phyloP scores from a whole-genome alignment of 352 stramenopile species.

The Pythium aristosporum region DNA sequence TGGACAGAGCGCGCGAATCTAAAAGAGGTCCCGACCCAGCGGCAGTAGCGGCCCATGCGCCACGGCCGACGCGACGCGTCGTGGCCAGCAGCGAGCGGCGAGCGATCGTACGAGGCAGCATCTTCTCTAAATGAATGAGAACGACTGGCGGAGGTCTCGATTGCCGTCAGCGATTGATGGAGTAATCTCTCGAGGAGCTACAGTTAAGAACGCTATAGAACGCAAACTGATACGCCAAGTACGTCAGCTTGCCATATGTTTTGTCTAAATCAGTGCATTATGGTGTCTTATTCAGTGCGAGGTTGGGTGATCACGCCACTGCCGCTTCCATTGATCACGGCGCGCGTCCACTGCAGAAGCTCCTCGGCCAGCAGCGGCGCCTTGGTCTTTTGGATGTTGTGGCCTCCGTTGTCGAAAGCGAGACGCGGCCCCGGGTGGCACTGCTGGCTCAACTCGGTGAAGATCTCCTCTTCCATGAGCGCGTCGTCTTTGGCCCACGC shows the following conservation, averaged over 20 bases:
- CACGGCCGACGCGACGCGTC: neutral
- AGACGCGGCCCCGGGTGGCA: conserved; percentile 32
- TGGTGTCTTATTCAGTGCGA: too few relatives aligned
- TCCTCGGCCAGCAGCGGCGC: conserved; percentile 28
- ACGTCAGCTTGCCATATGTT: neutral
- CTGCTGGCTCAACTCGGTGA: conserved; percentile 22
- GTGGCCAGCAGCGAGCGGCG: neutral
- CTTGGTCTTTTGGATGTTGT: conserved; percentile 56
- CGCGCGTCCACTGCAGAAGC: conserved; percentile 29
- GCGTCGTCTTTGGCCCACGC: conserved; percentile 35
- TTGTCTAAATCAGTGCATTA: conserved; percentile 16
- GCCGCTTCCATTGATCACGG: conserved; percentile 8
- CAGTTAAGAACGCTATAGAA: conserved; percentile 2
- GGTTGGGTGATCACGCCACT: neutral
- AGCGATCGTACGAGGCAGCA: neutral
- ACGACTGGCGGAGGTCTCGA: neutral
- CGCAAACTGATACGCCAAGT: neutral
- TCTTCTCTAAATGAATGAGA: neutral
- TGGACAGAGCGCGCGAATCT: neutral
- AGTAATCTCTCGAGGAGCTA: conserved; percentile 5
- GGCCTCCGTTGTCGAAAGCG: conserved; percentile 38
- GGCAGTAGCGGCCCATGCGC: neutral
- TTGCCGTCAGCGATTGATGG: neutral
- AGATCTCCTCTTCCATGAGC: conserved; percentile 40
- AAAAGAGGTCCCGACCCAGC: neutral